Evolutionary conservation across 2,329 filamentous ascomycete genomes (phyloP).

Genomic region (Ophioceras dolichostomum): DNA sequence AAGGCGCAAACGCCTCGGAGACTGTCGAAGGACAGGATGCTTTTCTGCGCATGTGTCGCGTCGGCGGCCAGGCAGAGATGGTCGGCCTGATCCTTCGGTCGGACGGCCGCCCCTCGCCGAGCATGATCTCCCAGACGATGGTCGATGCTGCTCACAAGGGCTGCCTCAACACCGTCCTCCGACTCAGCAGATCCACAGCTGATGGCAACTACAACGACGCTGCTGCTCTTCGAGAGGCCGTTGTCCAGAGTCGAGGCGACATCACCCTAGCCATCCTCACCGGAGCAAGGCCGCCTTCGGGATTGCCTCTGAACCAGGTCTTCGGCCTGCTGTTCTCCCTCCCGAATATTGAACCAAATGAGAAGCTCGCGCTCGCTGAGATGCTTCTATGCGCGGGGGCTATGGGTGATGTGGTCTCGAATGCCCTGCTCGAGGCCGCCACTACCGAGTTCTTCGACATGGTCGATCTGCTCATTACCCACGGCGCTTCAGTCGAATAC

Average conservation of each 20-base stretch:
- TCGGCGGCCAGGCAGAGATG: conserved; percentile 31
- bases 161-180: conserved; percentile 35
- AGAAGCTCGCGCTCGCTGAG: conserved; percentile 40
- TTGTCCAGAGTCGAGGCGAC: conserved; percentile 36
- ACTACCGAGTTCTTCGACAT: conserved; percentile 39
- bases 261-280: conserved; percentile 42
- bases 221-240: conserved; percentile 37
- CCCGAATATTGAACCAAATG: conserved; percentile 30
- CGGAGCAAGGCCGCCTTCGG: conserved; percentile 37
- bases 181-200: conserved; percentile 37
- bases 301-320: conserved; percentile 33
- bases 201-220: conserved; percentile 39
- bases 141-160: conserved; percentile 36
- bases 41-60: conserved; percentile 36
- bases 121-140: conserved; percentile 35
- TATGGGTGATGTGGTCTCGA: conserved; percentile 33
- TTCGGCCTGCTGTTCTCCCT: conserved; percentile 34
- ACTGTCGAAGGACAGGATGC: conserved; percentile 38
- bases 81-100: conserved; percentile 36
- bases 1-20: conserved; percentile 36
- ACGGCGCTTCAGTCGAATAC: conserved; percentile 43
- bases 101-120: conserved; percentile 28
- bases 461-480: conserved; percentile 36
- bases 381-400: conserved; percentile 46
- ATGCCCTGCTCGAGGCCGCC: conserved; percentile 34